Evolutionary conservation across 140 eudicot genomes (phyloP).

Genomic region (Anethum foeniculum): DNA sequence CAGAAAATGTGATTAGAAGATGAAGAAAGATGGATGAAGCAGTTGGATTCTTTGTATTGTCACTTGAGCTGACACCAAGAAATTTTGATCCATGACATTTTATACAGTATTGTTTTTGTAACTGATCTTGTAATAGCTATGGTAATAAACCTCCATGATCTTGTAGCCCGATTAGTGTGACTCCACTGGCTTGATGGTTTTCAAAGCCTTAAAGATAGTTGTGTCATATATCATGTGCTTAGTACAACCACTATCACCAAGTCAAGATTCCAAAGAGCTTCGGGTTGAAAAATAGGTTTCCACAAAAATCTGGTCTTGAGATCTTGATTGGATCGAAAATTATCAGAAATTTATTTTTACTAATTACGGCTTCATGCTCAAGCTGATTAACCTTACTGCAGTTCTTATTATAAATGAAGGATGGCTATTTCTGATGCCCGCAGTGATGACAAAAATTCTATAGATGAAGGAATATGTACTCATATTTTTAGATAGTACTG

Average conservation of each 20-base stretch:
- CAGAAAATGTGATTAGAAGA: too few species aligned
- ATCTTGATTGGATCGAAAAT: not conserved
- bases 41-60: too few species aligned
- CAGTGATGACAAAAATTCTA: not conserved
- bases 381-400: not conserved
- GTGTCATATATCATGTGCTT: conserved; percentile 2
- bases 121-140: not conserved
- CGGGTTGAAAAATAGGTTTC: not conserved
- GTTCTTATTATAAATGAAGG: not conserved
- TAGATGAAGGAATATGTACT: not conserved
- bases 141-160: not conserved
- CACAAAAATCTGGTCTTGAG: not conserved
- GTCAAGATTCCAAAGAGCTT: conserved; percentile 1
- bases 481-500: not conserved
- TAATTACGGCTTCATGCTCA: not conserved
- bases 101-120: not conserved
- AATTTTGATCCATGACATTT: too few species aligned
- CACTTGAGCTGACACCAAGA: too few species aligned
- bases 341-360: not conserved
- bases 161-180: not conserved
- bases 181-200: not conserved
- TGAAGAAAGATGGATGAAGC: too few species aligned
- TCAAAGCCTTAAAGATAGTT: conserved; percentile 2
- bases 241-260: not conserved
- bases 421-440: not conserved